Evolutionary conservation across 2,329 filamentous ascomycete species (phyloP).

Genomic region (Microdochium trichocladiopsis): DNA sequence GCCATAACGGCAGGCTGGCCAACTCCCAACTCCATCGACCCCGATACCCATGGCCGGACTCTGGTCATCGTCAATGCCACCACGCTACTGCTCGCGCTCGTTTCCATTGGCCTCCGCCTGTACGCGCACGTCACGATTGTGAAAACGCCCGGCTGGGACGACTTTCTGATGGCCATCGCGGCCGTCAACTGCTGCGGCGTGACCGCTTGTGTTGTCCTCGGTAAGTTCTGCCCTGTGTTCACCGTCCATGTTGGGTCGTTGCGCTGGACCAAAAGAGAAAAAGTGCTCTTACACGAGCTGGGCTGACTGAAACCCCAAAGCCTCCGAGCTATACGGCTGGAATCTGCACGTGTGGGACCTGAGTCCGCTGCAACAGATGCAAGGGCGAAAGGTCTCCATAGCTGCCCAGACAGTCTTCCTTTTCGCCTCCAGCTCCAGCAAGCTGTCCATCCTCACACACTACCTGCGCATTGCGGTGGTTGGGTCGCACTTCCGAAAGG

Average conservation of each 20-base stretch:
- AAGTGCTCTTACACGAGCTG: neutral
- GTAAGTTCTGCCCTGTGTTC: neutral
- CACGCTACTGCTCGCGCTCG: conserved; percentile 23
- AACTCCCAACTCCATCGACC: conserved; percentile 26
- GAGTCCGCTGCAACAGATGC: conserved; percentile 12
- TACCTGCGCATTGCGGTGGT: conserved; percentile 30
- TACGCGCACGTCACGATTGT: conserved; percentile 27
- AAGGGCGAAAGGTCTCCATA: conserved; percentile 28
- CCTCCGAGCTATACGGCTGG: conserved; percentile 27
- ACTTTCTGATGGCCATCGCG: conserved; percentile 33
- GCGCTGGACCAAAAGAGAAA: neutral
- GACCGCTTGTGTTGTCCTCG: conserved; percentile 15
- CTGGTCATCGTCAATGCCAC: conserved; percentile 29
- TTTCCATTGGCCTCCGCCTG: conserved; percentile 25
- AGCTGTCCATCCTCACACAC: conserved; percentile 30
- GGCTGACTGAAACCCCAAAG: conserved; percentile 3
- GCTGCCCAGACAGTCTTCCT: conserved; percentile 31
- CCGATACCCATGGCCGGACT: conserved; percentile 25
- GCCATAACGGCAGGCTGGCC: conserved; percentile 30
- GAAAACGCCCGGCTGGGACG: conserved; percentile 25
- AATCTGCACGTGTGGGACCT: conserved; percentile 30
- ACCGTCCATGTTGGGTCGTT: neutral
- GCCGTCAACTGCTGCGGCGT: conserved; percentile 10
- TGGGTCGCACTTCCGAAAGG: conserved; percentile 21
- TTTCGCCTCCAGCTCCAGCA: conserved; percentile 27